phyloP scores from a whole-genome alignment of 2,329 filamentous ascomycete genomes.

The Aspergillus brunneoviolaceus region DNA sequence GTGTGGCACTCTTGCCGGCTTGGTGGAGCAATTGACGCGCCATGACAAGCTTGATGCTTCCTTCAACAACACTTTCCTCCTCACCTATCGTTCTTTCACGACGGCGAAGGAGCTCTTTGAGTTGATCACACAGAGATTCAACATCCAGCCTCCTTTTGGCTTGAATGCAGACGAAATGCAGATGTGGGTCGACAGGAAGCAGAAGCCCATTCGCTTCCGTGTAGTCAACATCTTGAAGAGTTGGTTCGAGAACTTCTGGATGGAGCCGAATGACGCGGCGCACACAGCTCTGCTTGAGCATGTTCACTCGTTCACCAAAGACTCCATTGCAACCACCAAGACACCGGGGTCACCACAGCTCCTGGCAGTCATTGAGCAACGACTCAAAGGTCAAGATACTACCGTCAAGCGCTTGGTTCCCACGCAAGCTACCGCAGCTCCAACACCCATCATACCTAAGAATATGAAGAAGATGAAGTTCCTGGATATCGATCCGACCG shows the following conservation, averaged over 20 bases:
- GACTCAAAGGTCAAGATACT: conserved; percentile 82
- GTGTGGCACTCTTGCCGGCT: conserved; percentile 80
- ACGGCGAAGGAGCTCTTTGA: conserved; percentile 88
- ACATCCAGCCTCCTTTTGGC: conserved; percentile 84
- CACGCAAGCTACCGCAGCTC: conserved; percentile 78
- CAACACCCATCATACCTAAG: conserved; percentile 89
- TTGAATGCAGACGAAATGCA: conserved; percentile 75
- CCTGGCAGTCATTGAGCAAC: conserved; percentile 83
- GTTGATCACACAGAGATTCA: conserved; percentile 85
- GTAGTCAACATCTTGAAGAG: conserved; percentile 97
- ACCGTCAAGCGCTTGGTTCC: conserved; percentile 82
- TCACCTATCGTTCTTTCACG: conserved; percentile 96
- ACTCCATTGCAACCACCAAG: conserved; percentile 88
- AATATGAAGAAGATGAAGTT: conserved; percentile 99
- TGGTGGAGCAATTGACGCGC: conserved; percentile 92
- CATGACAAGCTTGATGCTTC: conserved; percentile 93
- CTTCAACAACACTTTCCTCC: conserved; percentile 96
- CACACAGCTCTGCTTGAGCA: conserved; percentile 83
- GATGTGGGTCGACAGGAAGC: conserved; percentile 87
- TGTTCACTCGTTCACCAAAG: conserved; percentile 86
- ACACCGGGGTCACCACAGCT: conserved; percentile 84
- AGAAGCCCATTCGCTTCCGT: conserved; percentile 91
- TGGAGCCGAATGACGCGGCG: conserved; percentile 86
- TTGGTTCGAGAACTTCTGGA: conserved; percentile 99
- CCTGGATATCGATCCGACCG: conserved; percentile 89